Percentiles rank a stretch among this genome's conserved stretches.
Evolutionary conservation across 2,329 filamentous ascomycete genomes (phyloP).

Genomic region (Emmonsiellopsis sp.): DNA sequence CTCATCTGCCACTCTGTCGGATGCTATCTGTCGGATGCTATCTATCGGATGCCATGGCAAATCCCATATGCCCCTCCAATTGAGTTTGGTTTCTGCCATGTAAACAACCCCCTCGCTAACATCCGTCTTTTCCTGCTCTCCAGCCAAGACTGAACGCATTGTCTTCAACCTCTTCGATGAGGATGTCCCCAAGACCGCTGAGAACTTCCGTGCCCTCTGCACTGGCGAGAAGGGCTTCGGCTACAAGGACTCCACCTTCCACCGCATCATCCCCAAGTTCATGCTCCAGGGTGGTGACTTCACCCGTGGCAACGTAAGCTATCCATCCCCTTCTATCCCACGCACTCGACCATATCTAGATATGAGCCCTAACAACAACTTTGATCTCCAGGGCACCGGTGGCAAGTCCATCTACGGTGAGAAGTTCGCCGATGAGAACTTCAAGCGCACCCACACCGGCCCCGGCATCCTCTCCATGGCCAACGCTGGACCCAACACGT

Average conservation of each 20-base stretch:
- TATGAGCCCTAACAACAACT: neutral
- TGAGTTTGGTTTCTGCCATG: too few species aligned
- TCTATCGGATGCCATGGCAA: too few species aligned
- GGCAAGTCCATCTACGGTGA: conserved; percentile 92
- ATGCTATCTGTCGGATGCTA: too few species aligned
- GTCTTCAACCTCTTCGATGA: conserved; percentile 82
- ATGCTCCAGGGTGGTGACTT: conserved; percentile 97
- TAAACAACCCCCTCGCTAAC: neutral
- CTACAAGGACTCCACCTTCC: conserved; percentile 76
- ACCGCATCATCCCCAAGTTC: conserved; percentile 86
- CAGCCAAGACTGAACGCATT: conserved; percentile 69
- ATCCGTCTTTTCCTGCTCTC: conserved; percentile 8
- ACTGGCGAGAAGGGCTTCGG: conserved; percentile 71
- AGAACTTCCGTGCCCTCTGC: conserved; percentile 81
- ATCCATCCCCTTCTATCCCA: neutral
- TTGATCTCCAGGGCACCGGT: conserved; percentile 60
- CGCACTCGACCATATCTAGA: neutral
- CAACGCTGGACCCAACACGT: conserved; percentile 91
- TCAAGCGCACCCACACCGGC: conserved; percentile 60
- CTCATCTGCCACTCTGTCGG: too few species aligned
- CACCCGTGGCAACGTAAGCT: conserved; percentile 76
- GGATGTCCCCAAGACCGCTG: conserved; percentile 75
- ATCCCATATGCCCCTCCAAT: too few species aligned
- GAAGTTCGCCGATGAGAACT: conserved; percentile 93
- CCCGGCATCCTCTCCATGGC: conserved; percentile 87